A percentile compares a stretch with the other conserved stretches of the same genome.
Conservation (phyloP, 441 rosid species). For the Omphalea diandra region DNA sequence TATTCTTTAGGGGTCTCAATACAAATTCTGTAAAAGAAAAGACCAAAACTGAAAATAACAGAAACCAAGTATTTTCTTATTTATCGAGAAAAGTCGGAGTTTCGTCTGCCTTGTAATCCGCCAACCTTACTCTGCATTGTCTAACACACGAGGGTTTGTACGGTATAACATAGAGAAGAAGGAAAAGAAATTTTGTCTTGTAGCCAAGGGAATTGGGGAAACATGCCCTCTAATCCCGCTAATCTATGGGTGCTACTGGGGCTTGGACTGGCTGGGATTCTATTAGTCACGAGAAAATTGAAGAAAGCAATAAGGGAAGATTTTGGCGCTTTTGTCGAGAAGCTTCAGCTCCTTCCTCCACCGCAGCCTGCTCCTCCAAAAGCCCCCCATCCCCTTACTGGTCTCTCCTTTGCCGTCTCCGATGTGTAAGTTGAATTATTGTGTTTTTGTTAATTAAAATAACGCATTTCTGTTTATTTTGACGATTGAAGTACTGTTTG, state of each 20-base stretch:
- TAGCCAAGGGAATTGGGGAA: background rate
- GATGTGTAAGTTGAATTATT: constrained; percentile 56
- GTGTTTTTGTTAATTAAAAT: background rate
- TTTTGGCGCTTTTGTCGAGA: constrained; percentile 87
- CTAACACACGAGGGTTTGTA: too few species aligned
- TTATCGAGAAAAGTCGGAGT: too few species aligned
- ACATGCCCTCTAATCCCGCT: constrained; percentile 53
- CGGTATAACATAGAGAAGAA: too few species aligned
- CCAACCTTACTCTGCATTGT: too few species aligned
- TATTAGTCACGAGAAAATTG: constrained; percentile 55
- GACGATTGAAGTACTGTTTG: background rate
- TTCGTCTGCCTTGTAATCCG: too few species aligned
- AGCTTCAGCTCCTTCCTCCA: constrained; percentile 85
- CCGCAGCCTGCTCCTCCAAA: constrained; percentile 99
- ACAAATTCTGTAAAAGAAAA: too few species aligned
- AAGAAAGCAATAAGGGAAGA: constrained; percentile 69
- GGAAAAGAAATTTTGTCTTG: too few species aligned
- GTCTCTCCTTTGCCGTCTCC: constrained; percentile 79
- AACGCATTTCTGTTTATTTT: background rate
- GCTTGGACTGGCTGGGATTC: constrained; percentile 80
- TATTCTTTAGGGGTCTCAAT: too few species aligned
- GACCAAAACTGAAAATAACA: too few species aligned
- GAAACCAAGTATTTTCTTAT: too few species aligned
- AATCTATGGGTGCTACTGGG: constrained; percentile 94
- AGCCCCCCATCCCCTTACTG: constrained; percentile 95